Evolutionary conservation across 2,329 filamentous ascomycete genomes (phyloP).

Genomic region (Cordyceps farinosa): DNA sequence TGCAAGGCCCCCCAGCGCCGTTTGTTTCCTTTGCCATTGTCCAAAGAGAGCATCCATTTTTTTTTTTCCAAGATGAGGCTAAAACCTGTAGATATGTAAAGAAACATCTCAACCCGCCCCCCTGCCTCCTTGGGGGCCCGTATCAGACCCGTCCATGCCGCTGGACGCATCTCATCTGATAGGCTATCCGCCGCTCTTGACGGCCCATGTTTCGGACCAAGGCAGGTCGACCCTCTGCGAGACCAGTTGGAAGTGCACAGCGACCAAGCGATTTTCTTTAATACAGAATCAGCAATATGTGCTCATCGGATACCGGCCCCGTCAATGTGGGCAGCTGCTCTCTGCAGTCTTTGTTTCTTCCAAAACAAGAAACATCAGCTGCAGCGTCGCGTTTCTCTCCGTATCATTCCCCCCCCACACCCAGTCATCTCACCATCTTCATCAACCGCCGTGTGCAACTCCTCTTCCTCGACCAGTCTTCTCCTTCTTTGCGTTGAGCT

Average conservation of each 20-base stretch:
- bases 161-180: not conserved
- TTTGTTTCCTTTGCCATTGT: no score
- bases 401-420: not conserved
- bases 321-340: not conserved
- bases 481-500: not conserved
- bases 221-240: no score
- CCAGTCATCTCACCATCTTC: not conserved
- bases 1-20: not conserved
- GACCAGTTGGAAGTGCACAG: no score
- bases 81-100: no score
- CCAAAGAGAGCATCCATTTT: no score
- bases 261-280: not conserved
- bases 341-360: not conserved
- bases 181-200: not conserved
- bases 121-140: not conserved
- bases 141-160: not conserved
- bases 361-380: not conserved
- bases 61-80: no score
- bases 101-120: not conserved
- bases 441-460: constrained; percentile 7
- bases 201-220: no score
- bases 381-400: not conserved
- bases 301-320: not conserved
- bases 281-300: no score
- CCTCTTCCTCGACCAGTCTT: not conserved